Conservation (phyloP, 2,329 filamentous ascomycete species). For the Orbilia javanica region DNA sequence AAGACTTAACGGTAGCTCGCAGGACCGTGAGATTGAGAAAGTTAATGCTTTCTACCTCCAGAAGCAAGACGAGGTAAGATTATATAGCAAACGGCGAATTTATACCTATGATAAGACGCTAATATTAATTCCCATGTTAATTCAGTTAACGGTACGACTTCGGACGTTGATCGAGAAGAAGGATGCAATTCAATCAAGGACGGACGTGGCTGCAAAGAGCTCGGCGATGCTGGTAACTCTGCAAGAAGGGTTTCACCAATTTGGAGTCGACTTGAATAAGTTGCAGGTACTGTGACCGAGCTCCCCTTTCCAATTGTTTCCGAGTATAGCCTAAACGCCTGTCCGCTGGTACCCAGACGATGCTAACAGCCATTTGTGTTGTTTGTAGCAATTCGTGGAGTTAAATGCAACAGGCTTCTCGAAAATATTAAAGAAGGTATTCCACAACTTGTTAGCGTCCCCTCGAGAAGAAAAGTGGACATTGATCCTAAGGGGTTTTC, state of each 20-base stretch:
- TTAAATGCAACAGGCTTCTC: conserved; percentile 98
- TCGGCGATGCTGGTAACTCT: conserved; percentile 94
- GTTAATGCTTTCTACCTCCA: conserved; percentile 98
- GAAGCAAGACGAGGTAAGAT: conserved; percentile 96
- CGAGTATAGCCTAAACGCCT: conserved; percentile 12
- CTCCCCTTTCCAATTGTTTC: not conserved
- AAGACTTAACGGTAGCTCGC: conserved; percentile 56
- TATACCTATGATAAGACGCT: not conserved
- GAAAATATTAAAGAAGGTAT: conserved; percentile 95
- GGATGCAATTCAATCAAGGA: conserved; percentile 84
- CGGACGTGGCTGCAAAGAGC: conserved; percentile 81
- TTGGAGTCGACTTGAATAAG: conserved; percentile 96
- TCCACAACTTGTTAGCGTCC: conserved; percentile 32
- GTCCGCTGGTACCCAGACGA: not conserved
- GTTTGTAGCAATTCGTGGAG: conserved; percentile 87
- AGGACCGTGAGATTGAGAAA: conserved; percentile 98
- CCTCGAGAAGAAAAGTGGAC: conserved; percentile 17
- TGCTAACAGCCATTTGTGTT: conserved; percentile 25
- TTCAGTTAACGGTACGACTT: conserved; percentile 88
- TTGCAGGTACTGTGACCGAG: conserved; percentile 72
- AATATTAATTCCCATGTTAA: conserved; percentile 34
- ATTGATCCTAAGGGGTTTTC: conserved; percentile 46
- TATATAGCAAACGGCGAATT: not conserved
- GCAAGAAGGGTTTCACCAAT: conserved; percentile 97
- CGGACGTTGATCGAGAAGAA: conserved; percentile 96